phyloP scores from a whole-genome alignment of 2,329 filamentous ascomycete species.

The Fusarium sp. region DNA sequence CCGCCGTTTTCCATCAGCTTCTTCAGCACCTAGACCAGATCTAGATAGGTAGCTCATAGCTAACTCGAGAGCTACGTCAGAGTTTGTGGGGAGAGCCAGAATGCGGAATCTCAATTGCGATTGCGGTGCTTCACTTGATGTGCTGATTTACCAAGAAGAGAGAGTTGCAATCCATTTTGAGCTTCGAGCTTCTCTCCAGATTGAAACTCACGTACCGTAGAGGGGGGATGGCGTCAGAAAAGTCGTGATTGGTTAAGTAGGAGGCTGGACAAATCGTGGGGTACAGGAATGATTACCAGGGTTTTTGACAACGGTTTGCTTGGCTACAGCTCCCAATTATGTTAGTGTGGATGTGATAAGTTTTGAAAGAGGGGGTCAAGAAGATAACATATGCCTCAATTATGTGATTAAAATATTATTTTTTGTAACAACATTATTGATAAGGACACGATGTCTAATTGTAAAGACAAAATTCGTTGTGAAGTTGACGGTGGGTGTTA shows the following conservation, averaged over 20 bases:
- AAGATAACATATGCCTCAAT: constrained; percentile 6
- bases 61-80: constrained; percentile 12
- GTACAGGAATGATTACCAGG: constrained; percentile 15
- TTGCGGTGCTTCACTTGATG: constrained; percentile 9
- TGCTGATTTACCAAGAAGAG: neutral
- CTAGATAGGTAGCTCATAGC: constrained; percentile 8
- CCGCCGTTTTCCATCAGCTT: constrained; percentile 30
- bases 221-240: constrained; percentile 9
- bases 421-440: neutral
- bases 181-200: neutral
- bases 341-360: neutral
- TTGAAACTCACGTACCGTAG: neutral
- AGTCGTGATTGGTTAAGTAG: constrained; percentile 13
- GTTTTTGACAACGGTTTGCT: constrained; percentile 7
- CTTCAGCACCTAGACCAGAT: constrained; percentile 8
- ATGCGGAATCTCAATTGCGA: neutral
- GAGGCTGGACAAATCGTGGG: constrained; percentile 17
- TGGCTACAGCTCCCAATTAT: neutral
- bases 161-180: neutral
- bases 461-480: neutral
- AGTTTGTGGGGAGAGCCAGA: neutral
- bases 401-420: neutral
- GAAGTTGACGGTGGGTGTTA: neutral
- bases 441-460: neutral
- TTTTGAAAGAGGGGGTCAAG: neutral